Percentiles rank a stretch among this genome's conserved stretches.
phyloP scores from a whole-genome alignment of 2,329 filamentous ascomycete genomes.

The Tympanopsis confertula region DNA sequence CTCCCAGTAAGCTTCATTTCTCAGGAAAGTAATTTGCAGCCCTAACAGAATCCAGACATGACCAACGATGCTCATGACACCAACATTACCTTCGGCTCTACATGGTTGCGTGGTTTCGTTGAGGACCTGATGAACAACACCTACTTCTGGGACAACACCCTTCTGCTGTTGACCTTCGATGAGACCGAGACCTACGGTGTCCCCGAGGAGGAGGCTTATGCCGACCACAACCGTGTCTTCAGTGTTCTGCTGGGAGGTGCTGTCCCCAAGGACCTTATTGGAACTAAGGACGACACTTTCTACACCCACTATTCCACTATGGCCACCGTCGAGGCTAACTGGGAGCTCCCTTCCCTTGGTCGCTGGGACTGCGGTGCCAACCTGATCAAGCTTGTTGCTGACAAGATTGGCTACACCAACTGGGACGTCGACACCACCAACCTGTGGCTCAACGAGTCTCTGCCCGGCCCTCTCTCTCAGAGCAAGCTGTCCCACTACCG shows the following conservation, averaged over 20 bases:
- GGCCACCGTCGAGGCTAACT: conserved; percentile 56
- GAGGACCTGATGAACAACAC: conserved; percentile 56
- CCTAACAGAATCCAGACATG: conserved; percentile 66
- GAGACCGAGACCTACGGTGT: conserved; percentile 60
- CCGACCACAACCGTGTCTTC: conserved; percentile 55
- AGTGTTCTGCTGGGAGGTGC: conserved; percentile 64
- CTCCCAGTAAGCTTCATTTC: too few relatives aligned
- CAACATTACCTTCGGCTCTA: conserved; percentile 54
- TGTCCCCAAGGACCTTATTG: conserved; percentile 50
- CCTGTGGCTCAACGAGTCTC: conserved; percentile 39
- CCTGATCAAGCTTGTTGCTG: conserved; percentile 49
- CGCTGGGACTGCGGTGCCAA: conserved; percentile 65
- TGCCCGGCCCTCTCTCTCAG: conserved; percentile 34
- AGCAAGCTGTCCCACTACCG: conserved; percentile 14
- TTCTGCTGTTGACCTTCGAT: conserved; percentile 69
- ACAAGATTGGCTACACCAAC: conserved; percentile 43
- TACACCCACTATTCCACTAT: conserved; percentile 66
- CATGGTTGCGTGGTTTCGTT: conserved; percentile 58
- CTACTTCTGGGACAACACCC: conserved; percentile 65
- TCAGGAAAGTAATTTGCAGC: conserved; percentile 61
- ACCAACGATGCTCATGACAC: conserved; percentile 68
- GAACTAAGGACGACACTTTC: conserved; percentile 57
- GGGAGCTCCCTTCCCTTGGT: conserved; percentile 57
- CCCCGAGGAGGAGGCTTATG: conserved; percentile 63
- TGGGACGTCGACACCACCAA: conserved; percentile 20